phyloP scores from a whole-genome alignment of 1,139 yeast genomes.

The Yamadazyma oceani region DNA sequence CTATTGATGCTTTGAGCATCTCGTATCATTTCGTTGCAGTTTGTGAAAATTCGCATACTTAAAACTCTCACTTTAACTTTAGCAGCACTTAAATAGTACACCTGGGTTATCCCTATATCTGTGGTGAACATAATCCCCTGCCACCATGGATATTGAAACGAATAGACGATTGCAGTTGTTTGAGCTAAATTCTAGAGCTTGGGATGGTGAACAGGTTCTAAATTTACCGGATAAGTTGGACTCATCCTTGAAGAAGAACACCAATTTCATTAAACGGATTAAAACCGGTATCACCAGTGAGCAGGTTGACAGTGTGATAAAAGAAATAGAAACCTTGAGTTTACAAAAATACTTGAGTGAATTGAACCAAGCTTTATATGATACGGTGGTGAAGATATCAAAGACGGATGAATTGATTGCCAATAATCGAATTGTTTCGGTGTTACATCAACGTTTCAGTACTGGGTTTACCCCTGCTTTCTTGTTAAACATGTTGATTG shows the following conservation, averaged over 20 bases:
- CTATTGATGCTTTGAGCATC: too few relatives aligned
- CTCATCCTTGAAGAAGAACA: slow-evolving; percentile 79
- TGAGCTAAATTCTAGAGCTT: slow-evolving; percentile 48
- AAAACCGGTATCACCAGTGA: slow-evolving; percentile 52
- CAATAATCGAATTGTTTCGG: slow-evolving; percentile 67
- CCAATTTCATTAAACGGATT: slow-evolving; percentile 75
- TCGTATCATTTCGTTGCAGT: too few relatives aligned
- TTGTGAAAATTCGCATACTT: too few relatives aligned
- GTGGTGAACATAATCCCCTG: too few relatives aligned
- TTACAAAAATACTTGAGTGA: slow-evolving; percentile 79
- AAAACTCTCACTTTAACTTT: too few relatives aligned
- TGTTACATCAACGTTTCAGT: slow-evolving; percentile 74
- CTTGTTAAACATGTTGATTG: slow-evolving; percentile 46
- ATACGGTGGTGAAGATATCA: slow-evolving; percentile 56
- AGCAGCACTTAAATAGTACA: too few relatives aligned
- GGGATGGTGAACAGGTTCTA: slow-evolving; percentile 49
- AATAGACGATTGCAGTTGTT: slow-evolving; percentile 23
- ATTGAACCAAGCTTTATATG: slow-evolving; percentile 60
- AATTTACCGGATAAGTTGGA: slow-evolving; percentile 49
- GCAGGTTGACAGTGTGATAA: slow-evolving; percentile 42
- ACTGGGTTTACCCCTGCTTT: slow-evolving; percentile 52
- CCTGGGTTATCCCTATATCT: too few relatives aligned
- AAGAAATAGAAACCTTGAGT: slow-evolving; percentile 63
- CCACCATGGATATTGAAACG: background rate
- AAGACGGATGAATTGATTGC: slow-evolving; percentile 63